A percentile compares a stretch with the other conserved stretches of the same genome.
phyloP scores from a whole-genome alignment of 495 filamentous ascomycete species.

The Xylaria curta region DNA sequence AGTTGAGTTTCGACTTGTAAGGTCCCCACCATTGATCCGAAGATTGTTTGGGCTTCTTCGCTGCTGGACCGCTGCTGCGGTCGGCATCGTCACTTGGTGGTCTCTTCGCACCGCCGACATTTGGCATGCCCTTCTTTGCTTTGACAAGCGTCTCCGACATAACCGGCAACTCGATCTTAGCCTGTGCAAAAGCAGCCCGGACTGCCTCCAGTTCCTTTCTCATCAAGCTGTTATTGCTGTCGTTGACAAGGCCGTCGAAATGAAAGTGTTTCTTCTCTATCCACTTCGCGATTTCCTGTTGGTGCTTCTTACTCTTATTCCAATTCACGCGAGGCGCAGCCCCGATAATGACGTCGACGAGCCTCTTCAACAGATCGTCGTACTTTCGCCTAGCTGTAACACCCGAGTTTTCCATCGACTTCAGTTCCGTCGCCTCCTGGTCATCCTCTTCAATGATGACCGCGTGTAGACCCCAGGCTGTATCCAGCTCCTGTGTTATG shows the following conservation, averaged over 20 bases:
- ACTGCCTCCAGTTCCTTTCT: neutral
- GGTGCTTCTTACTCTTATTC: neutral
- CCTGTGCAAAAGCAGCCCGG: neutral
- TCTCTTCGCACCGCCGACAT: neutral
- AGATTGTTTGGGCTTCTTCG: slow-evolving; percentile 3
- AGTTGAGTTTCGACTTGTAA: slow-evolving; percentile 12
- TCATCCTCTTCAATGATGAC: neutral
- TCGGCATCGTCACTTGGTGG: neutral
- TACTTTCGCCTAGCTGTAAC: neutral
- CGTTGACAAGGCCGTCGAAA: neutral
- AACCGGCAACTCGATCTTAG: neutral
- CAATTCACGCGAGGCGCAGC: slow-evolving; percentile 4
- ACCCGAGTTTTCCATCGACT: neutral
- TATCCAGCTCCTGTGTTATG: neutral
- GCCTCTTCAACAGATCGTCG: neutral
- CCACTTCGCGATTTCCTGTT: neutral
- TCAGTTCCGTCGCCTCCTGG: neutral
- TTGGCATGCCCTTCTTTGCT: neutral
- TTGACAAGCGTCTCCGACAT: neutral
- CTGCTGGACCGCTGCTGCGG: neutral
- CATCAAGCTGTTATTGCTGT: neutral
- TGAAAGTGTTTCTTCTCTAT: neutral
- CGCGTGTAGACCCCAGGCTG: neutral
- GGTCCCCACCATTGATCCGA: slow-evolving; percentile 18
- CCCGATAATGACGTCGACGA: neutral